A percentile compares a stretch with the other conserved stretches of the same genome.
Conservation (phyloP, 1,284 basidiomycete genomes). For the Meripilus lineatus region DNA sequence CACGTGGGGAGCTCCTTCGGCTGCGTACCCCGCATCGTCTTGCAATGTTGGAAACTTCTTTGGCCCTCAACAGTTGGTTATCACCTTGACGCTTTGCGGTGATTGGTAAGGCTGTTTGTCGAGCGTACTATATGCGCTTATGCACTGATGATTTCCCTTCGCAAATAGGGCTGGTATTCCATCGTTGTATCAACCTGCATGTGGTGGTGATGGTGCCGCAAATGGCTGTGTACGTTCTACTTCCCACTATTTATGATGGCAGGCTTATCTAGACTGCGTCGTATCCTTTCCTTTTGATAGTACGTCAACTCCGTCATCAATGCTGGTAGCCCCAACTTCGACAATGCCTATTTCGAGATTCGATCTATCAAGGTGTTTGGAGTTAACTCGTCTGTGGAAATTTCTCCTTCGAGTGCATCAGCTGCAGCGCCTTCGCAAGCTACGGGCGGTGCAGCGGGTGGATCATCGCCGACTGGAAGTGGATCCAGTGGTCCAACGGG, state of each 20-base stretch:
- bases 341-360: slow-evolving; percentile 49
- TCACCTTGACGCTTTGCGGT: slow-evolving; percentile 58
- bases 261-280: not conserved
- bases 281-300: slow-evolving; percentile 3
- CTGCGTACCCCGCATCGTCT: slow-evolving; percentile 43
- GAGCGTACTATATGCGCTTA: not conserved
- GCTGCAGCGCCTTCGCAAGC: not conserved
- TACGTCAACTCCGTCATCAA: slow-evolving; percentile 36
- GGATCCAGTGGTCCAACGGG: not conserved
- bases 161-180: slow-evolving; percentile 13
- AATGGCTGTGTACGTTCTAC: slow-evolving; percentile 18
- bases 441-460: not conserved
- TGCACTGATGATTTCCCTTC: too few relatives aligned
- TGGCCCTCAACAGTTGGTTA: slow-evolving; percentile 33
- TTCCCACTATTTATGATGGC: not conserved
- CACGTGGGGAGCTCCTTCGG: slow-evolving; percentile 56
- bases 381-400: slow-evolving; percentile 16
- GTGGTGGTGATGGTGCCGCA: slow-evolving; percentile 27
- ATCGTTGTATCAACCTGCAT: slow-evolving; percentile 26
- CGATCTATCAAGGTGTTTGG: slow-evolving; percentile 43
- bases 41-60: slow-evolving; percentile 51
- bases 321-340: slow-evolving; percentile 42
- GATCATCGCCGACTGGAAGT: not conserved
- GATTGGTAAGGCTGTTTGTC: slow-evolving; percentile 40
- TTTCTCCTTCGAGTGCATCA: not conserved